Percentiles rank a stretch among this genome's conserved stretches.
Evolutionary conservation across 2,329 filamentous ascomycete species (phyloP).

Genomic region (Calonectria montana): DNA sequence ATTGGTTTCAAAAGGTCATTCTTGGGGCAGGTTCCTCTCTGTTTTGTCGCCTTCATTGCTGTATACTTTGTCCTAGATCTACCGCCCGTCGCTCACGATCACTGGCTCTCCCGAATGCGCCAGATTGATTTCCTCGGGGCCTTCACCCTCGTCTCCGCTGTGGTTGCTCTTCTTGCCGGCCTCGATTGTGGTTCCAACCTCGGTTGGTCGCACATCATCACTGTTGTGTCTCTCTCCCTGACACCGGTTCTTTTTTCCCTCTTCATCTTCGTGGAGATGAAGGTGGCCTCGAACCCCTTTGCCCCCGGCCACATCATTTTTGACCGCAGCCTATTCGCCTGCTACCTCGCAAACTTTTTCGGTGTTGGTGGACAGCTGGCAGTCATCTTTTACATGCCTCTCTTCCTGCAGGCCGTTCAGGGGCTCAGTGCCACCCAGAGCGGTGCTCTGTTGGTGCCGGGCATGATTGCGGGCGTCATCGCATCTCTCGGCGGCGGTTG

Average conservation of each 20-base stretch:
- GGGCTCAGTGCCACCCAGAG: conserved; percentile 72
- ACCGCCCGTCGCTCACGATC: conserved; percentile 68
- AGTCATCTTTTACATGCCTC: conserved; percentile 77
- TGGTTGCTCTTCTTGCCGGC: conserved; percentile 74
- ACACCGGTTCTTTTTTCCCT: conserved; percentile 69
- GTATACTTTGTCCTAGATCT: conserved; percentile 73
- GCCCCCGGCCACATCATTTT: conserved; percentile 81
- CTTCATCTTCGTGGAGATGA: conserved; percentile 78
- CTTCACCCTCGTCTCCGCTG: conserved; percentile 71
- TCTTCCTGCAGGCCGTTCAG: conserved; percentile 81
- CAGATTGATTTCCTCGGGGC: conserved; percentile 82
- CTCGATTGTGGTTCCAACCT: conserved; percentile 80
- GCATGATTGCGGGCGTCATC: conserved; percentile 69
- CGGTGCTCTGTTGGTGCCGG: conserved; percentile 74
- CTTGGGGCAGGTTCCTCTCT: conserved; percentile 76
- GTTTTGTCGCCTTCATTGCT: conserved; percentile 71
- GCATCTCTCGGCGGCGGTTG: conserved; percentile 75
- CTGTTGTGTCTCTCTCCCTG: conserved; percentile 67
- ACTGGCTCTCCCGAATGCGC: conserved; percentile 74
- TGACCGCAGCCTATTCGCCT: conserved; percentile 72
- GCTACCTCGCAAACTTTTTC: conserved; percentile 80
- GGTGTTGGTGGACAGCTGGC: conserved; percentile 68
- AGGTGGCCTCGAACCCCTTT: conserved; percentile 77
- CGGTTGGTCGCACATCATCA: conserved; percentile 71
- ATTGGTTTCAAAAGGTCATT: conserved; percentile 67